A percentile compares a stretch with the other conserved stretches of the same genome.
Conservation (phyloP, 2,329 filamentous ascomycete species). For the Penicillium palitans region DNA sequence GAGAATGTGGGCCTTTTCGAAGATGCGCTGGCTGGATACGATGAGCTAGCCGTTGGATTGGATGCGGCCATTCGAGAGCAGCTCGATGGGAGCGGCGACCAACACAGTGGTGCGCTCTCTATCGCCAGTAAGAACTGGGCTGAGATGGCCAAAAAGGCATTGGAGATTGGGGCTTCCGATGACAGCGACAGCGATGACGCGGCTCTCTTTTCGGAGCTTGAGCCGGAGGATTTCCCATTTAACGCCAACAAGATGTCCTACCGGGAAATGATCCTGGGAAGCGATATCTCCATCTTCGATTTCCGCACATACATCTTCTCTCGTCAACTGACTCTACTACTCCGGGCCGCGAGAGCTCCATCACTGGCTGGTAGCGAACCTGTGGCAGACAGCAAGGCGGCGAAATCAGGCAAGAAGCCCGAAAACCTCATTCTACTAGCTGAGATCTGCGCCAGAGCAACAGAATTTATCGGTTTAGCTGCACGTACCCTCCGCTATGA, state of each 20-base stretch:
- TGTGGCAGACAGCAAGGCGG: conserved; percentile 42
- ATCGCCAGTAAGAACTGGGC: conserved; percentile 72
- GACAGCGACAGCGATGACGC: conserved; percentile 36
- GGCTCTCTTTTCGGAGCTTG: conserved; percentile 31
- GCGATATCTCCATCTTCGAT: conserved; percentile 94
- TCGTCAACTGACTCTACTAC: conserved; percentile 76
- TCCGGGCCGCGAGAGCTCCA: conserved; percentile 72
- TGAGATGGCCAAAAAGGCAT: conserved; percentile 55
- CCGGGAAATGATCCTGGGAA: conserved; percentile 85
- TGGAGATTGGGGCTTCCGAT: conserved; percentile 39
- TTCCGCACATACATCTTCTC: conserved; percentile 93
- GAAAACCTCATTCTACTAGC: conserved; percentile 80
- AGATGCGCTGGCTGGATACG: conserved; percentile 90
- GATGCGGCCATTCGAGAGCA: conserved; percentile 81
- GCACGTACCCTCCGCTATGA: conserved; percentile 79
- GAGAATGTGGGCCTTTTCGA: conserved; percentile 95
- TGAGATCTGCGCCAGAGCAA: conserved; percentile 78
- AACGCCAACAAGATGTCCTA: conserved; percentile 72
- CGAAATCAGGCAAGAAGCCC: conserved; percentile 56
- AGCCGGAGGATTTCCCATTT: conserved; percentile 42
- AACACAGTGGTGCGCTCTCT: conserved; percentile 72
- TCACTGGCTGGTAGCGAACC: conserved; percentile 37
- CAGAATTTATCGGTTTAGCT: conserved; percentile 80
- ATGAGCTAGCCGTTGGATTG: conserved; percentile 85
- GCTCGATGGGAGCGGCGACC: conserved; percentile 58